Evolutionary conservation across 2,329 filamentous ascomycete genomes (phyloP), one percentile per base, ranked within the genome.

Genomic region (Trichoderma cornu-damae): DNA sequence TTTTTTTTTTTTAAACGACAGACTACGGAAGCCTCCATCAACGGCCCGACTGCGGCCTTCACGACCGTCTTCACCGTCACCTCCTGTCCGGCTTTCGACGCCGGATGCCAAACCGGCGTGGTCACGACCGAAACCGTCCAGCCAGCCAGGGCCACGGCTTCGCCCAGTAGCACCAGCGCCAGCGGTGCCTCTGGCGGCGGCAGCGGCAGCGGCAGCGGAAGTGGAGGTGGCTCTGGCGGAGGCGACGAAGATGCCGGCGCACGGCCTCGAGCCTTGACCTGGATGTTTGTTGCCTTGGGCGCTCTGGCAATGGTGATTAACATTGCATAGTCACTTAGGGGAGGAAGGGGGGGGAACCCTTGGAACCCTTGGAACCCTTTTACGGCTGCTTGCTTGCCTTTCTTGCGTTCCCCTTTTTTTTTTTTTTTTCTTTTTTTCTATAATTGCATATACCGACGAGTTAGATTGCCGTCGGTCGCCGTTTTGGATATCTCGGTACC

Each of bases 1-100:
- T n/a, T n/a, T n/a, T n/a, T n/a, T n/a, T n/a, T n/a, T n/a, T n/a
- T n/a, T n/a, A n/a, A n/a, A n/a, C n/a, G n/a, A 14, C 47, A 64
- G 62, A 20, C 58, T 12, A 61, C 61, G 5, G 32, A 9, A 12
- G 60, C 58, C 18, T 37, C 40, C 9, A 30, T 44, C 42, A 26
- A 35, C 28, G 20, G 57, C 28, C 59, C 61, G 3, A 64, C 63
- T 3, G 18, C 44, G 11, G 55, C 61, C 4, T 60, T 62, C 51
- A 68, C 65, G 26, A 66, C 63, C 1, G 63, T 62, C 4, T 67
- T 63, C 38, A 67, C 65, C 7, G 42, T 67, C 34, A 66, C 65
- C 3, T 65, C 65, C 7, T 68, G 66, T 52, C 64, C 65, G 2
- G 16, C 46, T 4, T 63, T 65, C 49, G 63, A 67, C 37, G 22